phyloP scores from a whole-genome alignment of 192 early-diverging fungal genomes.

The Jimgerdemannia flammicorona region DNA sequence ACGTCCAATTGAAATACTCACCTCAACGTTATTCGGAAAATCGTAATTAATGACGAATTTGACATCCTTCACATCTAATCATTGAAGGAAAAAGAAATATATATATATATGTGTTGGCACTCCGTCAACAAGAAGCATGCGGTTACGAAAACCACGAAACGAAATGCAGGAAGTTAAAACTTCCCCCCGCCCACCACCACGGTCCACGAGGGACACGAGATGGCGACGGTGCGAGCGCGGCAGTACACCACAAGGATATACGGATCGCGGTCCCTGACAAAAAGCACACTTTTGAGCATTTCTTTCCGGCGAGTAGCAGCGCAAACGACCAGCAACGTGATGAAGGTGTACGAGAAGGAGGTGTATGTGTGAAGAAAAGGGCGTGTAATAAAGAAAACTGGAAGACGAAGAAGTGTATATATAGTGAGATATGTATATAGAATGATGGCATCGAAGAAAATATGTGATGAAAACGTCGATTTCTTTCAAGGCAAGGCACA shows the following conservation, averaged over 20 bases:
- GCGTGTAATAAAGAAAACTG: not conserved
- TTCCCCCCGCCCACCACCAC: no score
- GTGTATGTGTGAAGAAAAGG: not conserved
- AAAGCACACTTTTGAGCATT: not conserved
- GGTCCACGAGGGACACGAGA: no score
- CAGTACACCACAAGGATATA: not conserved
- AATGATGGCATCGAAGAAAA: no score
- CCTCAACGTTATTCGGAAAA: slow-evolving; percentile 85
- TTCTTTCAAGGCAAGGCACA: no score
- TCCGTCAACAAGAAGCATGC: slow-evolving; percentile 6
- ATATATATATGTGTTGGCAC: no score
- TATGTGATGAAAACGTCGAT: no score
- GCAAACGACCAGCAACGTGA: not conserved
- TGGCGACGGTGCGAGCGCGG: not conserved
- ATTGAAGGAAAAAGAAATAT: slow-evolving; percentile 19
- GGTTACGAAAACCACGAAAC: not conserved
- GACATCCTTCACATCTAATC: slow-evolving; percentile 86
- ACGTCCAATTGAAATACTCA: not conserved
- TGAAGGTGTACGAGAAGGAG: not conserved
- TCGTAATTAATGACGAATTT: slow-evolving; percentile 98
- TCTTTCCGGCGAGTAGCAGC: slow-evolving; percentile 1
- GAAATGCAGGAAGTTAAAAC: not conserved
- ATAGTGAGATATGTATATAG: no score
- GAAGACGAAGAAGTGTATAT: not conserved
- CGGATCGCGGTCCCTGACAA: not conserved